Percentiles rank a stretch among this genome's conserved stretches.
phyloP scores from a whole-genome alignment of 192 early-diverging fungal species.

The Rhizophagus sp. region DNA sequence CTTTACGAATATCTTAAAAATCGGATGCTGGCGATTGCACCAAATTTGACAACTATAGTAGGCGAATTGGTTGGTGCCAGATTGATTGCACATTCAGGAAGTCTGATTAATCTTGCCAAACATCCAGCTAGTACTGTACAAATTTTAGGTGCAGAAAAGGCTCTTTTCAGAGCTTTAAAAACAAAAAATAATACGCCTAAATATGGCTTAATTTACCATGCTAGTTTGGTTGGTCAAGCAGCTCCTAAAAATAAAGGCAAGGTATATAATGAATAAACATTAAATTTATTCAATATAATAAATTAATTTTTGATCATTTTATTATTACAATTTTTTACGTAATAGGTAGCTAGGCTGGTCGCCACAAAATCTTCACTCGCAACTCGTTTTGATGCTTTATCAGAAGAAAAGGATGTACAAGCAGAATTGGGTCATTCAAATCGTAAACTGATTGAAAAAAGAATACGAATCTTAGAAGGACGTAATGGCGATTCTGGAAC shows the following conservation, averaged over 20 bases:
- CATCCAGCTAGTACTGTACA: constrained; percentile 98
- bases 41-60: constrained; percentile 90
- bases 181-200: constrained; percentile 98
- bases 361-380: constrained; percentile 91
- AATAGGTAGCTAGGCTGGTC: constrained; percentile 86
- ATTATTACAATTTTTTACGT: background rate
- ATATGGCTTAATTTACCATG: constrained; percentile 98
- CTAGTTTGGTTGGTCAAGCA: constrained; percentile 95
- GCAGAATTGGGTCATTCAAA: constrained; percentile 18
- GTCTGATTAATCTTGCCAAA: constrained; percentile 95
- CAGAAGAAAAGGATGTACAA: constrained; percentile 52
- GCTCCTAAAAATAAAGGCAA: constrained; percentile 97
- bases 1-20: constrained; percentile 97
- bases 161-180: constrained; percentile 99
- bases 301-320: background rate
- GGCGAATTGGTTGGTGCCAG: constrained; percentile 99
- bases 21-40: constrained; percentile 91
- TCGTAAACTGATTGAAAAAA: constrained; percentile 14
- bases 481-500: background rate
- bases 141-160: constrained; percentile 99
- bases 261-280: constrained; percentile 22
- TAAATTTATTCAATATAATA: background rate
- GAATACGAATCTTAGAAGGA: constrained; percentile 13
- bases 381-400: constrained; percentile 90
- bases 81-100: constrained; percentile 96